These are phyloP conservation scores for Xenosphaeropsis pyriputrescens DNA, from an alignment of 2,329 filamentous ascomycete genomes.

Conservation along the genomic window DNA sequence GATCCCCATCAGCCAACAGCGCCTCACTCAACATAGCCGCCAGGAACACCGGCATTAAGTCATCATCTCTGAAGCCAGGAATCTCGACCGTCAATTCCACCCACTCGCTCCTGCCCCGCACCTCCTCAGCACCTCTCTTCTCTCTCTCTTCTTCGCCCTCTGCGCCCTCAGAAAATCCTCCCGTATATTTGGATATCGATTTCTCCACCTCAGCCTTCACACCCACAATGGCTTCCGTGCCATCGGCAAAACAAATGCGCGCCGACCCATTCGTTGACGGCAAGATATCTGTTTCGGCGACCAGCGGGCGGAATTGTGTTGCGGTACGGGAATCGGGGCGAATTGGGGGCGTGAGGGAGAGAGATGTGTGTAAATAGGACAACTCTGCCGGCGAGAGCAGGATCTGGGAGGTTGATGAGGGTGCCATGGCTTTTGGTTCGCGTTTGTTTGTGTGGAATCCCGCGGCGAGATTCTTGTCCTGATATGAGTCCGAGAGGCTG, in stretches of 20 bases:
- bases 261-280: slow-evolving; percentile 86
- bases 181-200: slow-evolving; percentile 24
- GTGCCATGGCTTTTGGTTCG: slow-evolving; percentile 36
- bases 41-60: slow-evolving; percentile 76
- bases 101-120: slow-evolving; percentile 45
- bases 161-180: slow-evolving; percentile 16
- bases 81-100: slow-evolving; percentile 87
- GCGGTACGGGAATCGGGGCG: slow-evolving; percentile 74
- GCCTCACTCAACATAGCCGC: slow-evolving; percentile 81
- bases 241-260: slow-evolving; percentile 85
- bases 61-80: slow-evolving; percentile 80
- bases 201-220: slow-evolving; percentile 90
- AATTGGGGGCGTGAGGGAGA: slow-evolving; percentile 68
- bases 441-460: background rate
- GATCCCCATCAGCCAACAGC: slow-evolving; percentile 56
- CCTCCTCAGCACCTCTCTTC: slow-evolving; percentile 15
- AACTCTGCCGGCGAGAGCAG: slow-evolving; percentile 91
- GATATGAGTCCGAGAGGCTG: background rate
- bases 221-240: slow-evolving; percentile 89
- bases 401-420: slow-evolving; percentile 39
- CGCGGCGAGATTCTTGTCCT: background rate
- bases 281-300: slow-evolving; percentile 80
- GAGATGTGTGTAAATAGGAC: slow-evolving; percentile 82
- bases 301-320: slow-evolving; percentile 79
- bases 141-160: slow-evolving; percentile 20